phyloP scores from a whole-genome alignment of 2,329 filamentous ascomycete species.

The Rugonectria rugulosa region DNA sequence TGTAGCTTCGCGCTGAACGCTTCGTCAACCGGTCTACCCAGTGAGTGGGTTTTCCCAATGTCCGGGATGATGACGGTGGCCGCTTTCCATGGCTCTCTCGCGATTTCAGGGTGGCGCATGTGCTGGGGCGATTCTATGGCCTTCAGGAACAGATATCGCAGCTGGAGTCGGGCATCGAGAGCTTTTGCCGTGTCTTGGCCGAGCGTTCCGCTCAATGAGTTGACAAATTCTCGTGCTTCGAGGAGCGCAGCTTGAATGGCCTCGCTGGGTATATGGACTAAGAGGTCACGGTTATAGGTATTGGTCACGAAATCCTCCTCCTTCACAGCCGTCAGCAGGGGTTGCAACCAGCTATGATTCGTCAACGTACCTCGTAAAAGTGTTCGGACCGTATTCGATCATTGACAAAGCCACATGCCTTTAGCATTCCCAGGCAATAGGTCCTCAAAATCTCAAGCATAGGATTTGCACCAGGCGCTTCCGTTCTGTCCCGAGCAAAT shows the following conservation, averaged over 20 bases:
- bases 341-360: too few species aligned
- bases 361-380: slow-evolving; percentile 77
- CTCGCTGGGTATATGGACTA: slow-evolving; percentile 67
- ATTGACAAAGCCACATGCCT: slow-evolving; percentile 82
- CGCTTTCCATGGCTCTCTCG: slow-evolving; percentile 59
- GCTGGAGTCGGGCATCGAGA: slow-evolving; percentile 69
- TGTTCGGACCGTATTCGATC: slow-evolving; percentile 81
- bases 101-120: slow-evolving; percentile 54
- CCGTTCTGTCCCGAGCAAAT: slow-evolving; percentile 57
- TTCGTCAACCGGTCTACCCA: slow-evolving; percentile 73
- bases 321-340: slow-evolving; percentile 49
- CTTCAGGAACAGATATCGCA: slow-evolving; percentile 70
- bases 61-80: slow-evolving; percentile 59
- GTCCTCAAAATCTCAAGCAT: slow-evolving; percentile 76
- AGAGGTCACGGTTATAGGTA: slow-evolving; percentile 81
- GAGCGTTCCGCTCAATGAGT: slow-evolving; percentile 49
- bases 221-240: slow-evolving; percentile 61
- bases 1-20: slow-evolving; percentile 92
- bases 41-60: slow-evolving; percentile 65
- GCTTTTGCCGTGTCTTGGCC: slow-evolving; percentile 57
- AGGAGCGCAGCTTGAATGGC: slow-evolving; percentile 64
- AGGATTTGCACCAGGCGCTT: slow-evolving; percentile 46
- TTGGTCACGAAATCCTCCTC: slow-evolving; percentile 98
- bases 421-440: slow-evolving; percentile 86
- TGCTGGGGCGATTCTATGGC: slow-evolving; percentile 59